A percentile compares a stretch with the other conserved stretches of the same genome.
These are phyloP conservation scores for Cladosporium sp. DNA, from an alignment of 2,329 filamentous ascomycete genomes.

Conservation along the genomic window DNA sequence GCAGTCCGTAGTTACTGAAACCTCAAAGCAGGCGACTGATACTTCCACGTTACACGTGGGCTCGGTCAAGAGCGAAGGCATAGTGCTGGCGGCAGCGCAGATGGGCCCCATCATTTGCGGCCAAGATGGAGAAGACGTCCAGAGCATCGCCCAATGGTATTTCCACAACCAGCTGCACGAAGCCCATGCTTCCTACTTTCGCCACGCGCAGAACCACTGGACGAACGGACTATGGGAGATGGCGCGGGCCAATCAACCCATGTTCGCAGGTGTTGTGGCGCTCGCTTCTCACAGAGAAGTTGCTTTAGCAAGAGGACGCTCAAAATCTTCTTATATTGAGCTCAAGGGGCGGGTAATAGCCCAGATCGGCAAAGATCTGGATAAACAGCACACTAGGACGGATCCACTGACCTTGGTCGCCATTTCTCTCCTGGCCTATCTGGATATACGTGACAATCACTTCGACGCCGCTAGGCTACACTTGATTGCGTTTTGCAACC, in stretches of 20 bases:
- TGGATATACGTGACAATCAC: constrained; percentile 1
- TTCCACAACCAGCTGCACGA: constrained; percentile 2
- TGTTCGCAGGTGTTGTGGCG: not conserved
- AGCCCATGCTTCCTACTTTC: not conserved
- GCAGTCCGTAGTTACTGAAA: not conserved
- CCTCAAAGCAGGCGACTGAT: not conserved
- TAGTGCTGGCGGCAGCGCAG: not conserved
- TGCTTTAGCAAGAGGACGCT: not conserved
- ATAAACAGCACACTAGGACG: not conserved
- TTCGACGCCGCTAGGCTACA: constrained; percentile 3
- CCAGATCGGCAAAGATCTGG: not conserved
- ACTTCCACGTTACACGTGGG: not conserved
- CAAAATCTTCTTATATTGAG: not conserved
- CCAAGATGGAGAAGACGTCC: not conserved
- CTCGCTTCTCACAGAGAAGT: constrained; percentile 8
- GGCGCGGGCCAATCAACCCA: not conserved
- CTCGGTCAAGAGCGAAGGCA: not conserved
- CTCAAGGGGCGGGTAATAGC: not conserved
- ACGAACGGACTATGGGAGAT: constrained; percentile 11
- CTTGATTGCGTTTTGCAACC: not conserved
- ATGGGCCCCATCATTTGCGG: not conserved
- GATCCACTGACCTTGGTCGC: constrained; percentile 5
- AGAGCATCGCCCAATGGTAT: constrained; percentile 13
- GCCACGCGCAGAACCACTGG: constrained; percentile 6
- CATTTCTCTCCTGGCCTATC: constrained; percentile 3